Base-by-base conservation (phyloP, 2,329 filamentous ascomycete genomes). In the Xylariaceae sp. region DNA sequence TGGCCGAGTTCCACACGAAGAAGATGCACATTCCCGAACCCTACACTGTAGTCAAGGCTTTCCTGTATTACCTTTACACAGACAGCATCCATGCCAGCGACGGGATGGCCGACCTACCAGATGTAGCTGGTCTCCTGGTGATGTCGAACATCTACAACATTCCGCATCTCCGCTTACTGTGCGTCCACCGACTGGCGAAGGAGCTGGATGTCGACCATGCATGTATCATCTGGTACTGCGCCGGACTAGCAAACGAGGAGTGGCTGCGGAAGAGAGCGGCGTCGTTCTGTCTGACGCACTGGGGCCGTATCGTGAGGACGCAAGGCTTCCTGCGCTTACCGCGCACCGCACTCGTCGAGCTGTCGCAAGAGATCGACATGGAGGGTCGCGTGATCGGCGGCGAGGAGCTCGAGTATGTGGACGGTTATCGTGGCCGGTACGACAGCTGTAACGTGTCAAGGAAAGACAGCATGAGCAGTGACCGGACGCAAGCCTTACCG, bases 71-170 rank as follows among this genome's bases (percentile, higher is more conserved):
- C 53, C 75, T 98, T 1, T 98, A 98, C 60, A 95, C 92, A 0
- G 92, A 98, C 58, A 90, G 82, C 47, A 95, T 98, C 46, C 68
- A 77, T 11, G 65, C 69, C 12, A 69, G 87, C 29, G 77, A 79
- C 38, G 83, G 89, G 22, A 86, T 92, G 63, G 75, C 76, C 0
- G 73, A 81, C 31, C 75, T 95, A 14, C 77, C 80, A 19, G 89
- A 95, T 47, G 88, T 96, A 11, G 90, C 92, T 0, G 90, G 92
- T 7, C 77, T 98, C 59, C 72, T 98, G 3, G 90, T 98, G 44
- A 93, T 98, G 85, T 88, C 88, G 27, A 95, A 96, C 57, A 85
- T 96, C 29, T 98, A 98, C 63, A 90, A 95, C 54, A 93, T 98
- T 65, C 89, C 89, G 1, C 87, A 92, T 46, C 76, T 98, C 16